Conservation (phyloP, 208 protist species). For the Wallacemonas sp. region DNA sequence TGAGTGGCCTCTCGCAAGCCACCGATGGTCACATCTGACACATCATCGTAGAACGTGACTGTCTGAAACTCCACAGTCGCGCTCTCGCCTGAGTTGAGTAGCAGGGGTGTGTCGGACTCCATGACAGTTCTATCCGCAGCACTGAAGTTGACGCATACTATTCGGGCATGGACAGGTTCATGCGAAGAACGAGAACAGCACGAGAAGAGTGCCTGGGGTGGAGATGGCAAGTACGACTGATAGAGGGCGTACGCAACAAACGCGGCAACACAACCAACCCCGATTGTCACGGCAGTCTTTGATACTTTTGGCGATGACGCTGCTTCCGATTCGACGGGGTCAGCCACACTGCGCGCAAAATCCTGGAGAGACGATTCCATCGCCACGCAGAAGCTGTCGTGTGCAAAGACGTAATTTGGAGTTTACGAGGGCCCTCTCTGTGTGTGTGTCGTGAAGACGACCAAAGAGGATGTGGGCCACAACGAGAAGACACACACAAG, state of each 20-base stretch:
- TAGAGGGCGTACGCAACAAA: constrained; percentile 50
- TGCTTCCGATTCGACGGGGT: not conserved
- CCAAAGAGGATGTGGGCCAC: too few relatives aligned
- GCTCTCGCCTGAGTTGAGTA: constrained; percentile 29
- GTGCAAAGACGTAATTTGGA: too few relatives aligned
- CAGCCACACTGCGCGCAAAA: not conserved
- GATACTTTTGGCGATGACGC: not conserved
- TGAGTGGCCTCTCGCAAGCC: constrained; percentile 33
- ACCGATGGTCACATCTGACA: constrained; percentile 22
- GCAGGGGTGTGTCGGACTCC: constrained; percentile 19
- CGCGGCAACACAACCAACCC: constrained; percentile 39
- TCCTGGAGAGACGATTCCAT: not conserved
- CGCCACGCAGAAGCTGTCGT: not conserved
- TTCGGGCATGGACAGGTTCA: not conserved
- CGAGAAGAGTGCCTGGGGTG: constrained; percentile 52
- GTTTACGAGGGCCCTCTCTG: too few relatives aligned
- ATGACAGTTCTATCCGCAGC: constrained; percentile 23
- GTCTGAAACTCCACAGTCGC: constrained; percentile 34
- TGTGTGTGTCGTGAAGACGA: not conserved
- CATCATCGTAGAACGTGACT: constrained; percentile 71
- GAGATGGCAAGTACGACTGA: constrained; percentile 5
- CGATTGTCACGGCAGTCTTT: constrained; percentile 23
- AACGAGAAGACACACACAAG: too few relatives aligned
- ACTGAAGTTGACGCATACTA: constrained; percentile 67
- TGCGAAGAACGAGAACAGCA: not conserved